Base-by-base conservation (phyloP, 108 stramenopile genomes). In the Cyclotella sp. region DNA sequence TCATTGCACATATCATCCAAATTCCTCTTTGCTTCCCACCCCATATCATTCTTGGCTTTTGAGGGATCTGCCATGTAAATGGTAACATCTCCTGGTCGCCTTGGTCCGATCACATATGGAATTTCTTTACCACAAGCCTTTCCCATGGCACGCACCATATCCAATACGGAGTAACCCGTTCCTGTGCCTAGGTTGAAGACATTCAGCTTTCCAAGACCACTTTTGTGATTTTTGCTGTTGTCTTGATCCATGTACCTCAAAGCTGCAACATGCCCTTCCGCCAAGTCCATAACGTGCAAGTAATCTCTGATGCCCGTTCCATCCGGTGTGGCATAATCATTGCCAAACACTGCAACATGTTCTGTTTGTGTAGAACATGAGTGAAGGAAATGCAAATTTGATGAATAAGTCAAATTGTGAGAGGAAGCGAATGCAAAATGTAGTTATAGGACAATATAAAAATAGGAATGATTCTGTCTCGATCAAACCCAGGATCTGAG, bases 241-340 rank as follows among this genome's bases (percentile, higher is more conserved):
- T 47, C 69, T 62, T 78, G 29, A 42, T 82, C 70, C 70, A 95
- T 79, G 71, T 96, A 92, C 29, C 87, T 74, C 39, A 99, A 90
- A 15, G 98, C 98, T 9, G 89, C 82, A n/a, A 97, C 82, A 77
- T 99, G 98, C 0, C 97, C 98, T 47, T 91, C 89, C 0, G 97
- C 98, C 63, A 99, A 82, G 82, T 99, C 99, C 90, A 98, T 91
- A 3, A 99, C 99, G 73, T 99, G 99, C 40, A 99, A 83, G 85
- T 98, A 99, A 88, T 99, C 99, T 29, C 99, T 87, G 11, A 99
- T 95, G 5, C 97, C 99, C 0, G 99, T 99, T 14, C 99, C 99
- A 74, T 99, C 99, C 30, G 82, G 85, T 19, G 98, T 99, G 51
- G 86, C 85, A 65, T 98, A 99, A 81, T 99, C 98, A 66, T 91